Evolutionary conservation across 768 basidiomycete species (phyloP), one percentile per base, ranked within the genome.

Genomic region (Austroboletus festivus): DNA sequence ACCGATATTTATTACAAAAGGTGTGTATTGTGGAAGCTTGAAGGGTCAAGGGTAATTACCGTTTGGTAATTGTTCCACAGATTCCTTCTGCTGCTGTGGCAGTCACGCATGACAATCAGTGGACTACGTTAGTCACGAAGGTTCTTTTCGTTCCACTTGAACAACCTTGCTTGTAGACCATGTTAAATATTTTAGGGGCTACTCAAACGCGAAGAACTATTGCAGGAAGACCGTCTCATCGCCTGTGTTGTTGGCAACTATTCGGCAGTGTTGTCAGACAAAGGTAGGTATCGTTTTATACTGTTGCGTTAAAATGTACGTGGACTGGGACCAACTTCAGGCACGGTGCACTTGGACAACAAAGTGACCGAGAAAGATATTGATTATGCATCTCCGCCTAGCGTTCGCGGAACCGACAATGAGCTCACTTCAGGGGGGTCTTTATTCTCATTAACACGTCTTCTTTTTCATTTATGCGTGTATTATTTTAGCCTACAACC

Each of bases 91-190:
- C 55, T 13, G 22, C 28, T 10, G 21, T 57, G 13, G 43, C 51
- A 7, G 24, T 54, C 22, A 48, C 50, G 19, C 52, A 52, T 22
- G 50, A 56, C 24, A 15, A 20, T 16, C 42, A 38, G 37, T 60
- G 57, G 57, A 24, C 5, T 20, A 31, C 20, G 11, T 23, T 56
- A 39, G 37, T 53, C 18, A 20, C 42, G 5, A 22, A 24, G 16
- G 54, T 57, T 38, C 18, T 38, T 41, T 20, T 11, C 5, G 20
- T 38, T 7, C 37, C 37, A 38, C 18, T 20, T 13, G 7, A 4
- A 16, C 2, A 18, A 8, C 20, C 11, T 20, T 21, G 28, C 7
- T 28, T 18, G 15, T 30, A 9, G 20, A 44, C 6, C 16, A 2
- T 31, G 4, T 23, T 3, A 19, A 11, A n/a, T n/a, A n/a, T n/a